phyloP scores from a whole-genome alignment of 495 filamentous ascomycete species.

The Penicillium robsamsonii region DNA sequence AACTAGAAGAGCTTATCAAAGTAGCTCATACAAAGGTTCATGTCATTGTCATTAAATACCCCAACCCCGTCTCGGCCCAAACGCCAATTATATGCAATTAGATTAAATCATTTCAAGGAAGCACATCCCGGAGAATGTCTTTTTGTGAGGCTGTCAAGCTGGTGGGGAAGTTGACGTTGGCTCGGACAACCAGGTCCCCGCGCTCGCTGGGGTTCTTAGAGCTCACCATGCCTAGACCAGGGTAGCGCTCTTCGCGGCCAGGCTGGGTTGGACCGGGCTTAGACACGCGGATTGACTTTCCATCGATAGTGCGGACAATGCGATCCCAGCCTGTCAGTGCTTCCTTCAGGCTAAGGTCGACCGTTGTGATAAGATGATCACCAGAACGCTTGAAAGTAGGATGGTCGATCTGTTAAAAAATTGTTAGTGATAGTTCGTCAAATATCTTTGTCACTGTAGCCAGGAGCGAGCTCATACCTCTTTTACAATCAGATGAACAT shows the following conservation, averaged over 20 bases:
- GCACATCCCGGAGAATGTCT: slow-evolving; percentile 69
- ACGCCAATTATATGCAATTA: slow-evolving; percentile 35
- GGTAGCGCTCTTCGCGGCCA: slow-evolving; percentile 76
- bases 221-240: slow-evolving; percentile 83
- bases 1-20: background rate
- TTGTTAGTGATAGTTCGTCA: slow-evolving; percentile 21
- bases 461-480: slow-evolving; percentile 62
- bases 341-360: slow-evolving; percentile 89
- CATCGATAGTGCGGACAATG: slow-evolving; percentile 90
- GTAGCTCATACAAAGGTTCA: background rate
- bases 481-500: slow-evolving; percentile 88
- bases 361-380: slow-evolving; percentile 73
- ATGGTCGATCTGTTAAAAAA: slow-evolving; percentile 69
- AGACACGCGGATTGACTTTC: slow-evolving; percentile 71
- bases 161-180: slow-evolving; percentile 87
- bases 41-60: slow-evolving; percentile 19
- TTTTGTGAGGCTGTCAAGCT: slow-evolving; percentile 74
- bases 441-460: background rate
- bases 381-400: slow-evolving; percentile 78
- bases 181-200: slow-evolving; percentile 84
- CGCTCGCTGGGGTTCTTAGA: slow-evolving; percentile 81
- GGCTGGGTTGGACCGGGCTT: slow-evolving; percentile 82
- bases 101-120: slow-evolving; percentile 39
- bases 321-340: slow-evolving; percentile 93
- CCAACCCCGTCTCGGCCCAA: slow-evolving; percentile 21